Evolutionary conservation across 2,329 filamentous ascomycete species (phyloP).

Genomic region (Bertia moriformis): DNA sequence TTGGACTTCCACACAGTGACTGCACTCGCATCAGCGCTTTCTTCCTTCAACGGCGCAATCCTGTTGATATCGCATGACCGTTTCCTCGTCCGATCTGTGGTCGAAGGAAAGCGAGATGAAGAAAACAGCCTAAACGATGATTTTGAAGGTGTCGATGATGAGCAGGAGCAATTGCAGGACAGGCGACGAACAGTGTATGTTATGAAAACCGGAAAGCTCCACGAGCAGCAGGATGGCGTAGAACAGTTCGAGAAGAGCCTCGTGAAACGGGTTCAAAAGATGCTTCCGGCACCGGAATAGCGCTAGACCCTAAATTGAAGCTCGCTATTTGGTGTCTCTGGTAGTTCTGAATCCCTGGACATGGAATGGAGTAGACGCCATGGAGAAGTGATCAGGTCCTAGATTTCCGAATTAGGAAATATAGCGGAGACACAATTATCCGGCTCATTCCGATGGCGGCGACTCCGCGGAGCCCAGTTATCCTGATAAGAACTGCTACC

Average conservation of each 20-base stretch:
- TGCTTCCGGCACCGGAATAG: too few relatives aligned
- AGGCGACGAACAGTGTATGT: conserved; percentile 43
- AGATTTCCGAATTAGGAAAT: too few relatives aligned
- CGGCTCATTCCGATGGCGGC: too few relatives aligned
- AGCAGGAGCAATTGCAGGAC: conserved; percentile 21
- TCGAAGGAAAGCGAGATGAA: conserved; percentile 41
- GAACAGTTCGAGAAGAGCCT: conserved; percentile 49
- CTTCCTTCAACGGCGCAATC: conserved; percentile 58
- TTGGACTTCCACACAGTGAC: conserved; percentile 70
- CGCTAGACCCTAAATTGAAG: too few relatives aligned
- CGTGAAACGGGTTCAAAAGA: conserved; percentile 39
- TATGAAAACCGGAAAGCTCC: conserved; percentile 40
- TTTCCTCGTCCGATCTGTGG: conserved; percentile 62
- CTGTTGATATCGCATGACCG: conserved; percentile 70
- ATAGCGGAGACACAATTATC: too few relatives aligned
- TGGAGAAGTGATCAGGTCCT: too few relatives aligned
- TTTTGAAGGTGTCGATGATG: conserved; percentile 27
- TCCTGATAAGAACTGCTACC: too few relatives aligned
- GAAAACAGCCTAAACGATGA: conserved; percentile 20
- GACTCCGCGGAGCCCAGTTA: too few relatives aligned
- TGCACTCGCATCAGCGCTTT: conserved; percentile 52
- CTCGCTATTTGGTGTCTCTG: too few relatives aligned
- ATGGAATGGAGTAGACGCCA: too few relatives aligned
- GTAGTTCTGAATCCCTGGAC: too few relatives aligned
- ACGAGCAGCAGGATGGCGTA: conserved; percentile 41